Percentiles rank a stretch among this genome's conserved stretches.
Conservation (phyloP, 2,329 filamentous ascomycete species). For the Fusarium sp. region DNA sequence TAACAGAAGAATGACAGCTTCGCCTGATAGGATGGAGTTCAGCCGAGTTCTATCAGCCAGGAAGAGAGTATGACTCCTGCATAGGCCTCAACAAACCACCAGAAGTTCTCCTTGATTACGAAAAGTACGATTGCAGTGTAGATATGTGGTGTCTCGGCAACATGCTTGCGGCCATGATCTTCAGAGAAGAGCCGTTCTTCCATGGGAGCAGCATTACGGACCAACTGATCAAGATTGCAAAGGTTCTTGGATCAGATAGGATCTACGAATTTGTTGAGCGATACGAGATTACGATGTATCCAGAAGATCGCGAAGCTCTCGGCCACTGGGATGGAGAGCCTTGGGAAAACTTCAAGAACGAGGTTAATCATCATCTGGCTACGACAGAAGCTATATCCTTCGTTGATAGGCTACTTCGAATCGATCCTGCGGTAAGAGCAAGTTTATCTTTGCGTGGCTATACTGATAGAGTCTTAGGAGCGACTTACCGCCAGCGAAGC, state of each 20-base stretch:
- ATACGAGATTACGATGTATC: constrained; percentile 95
- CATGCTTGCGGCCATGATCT: constrained; percentile 99
- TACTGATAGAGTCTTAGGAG: not conserved
- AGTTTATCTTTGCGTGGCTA: rapidly evolving
- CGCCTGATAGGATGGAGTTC: constrained; percentile 27
- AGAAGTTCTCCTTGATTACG: constrained; percentile 93
- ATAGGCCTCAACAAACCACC: constrained; percentile 70
- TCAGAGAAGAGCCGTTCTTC: constrained; percentile 98
- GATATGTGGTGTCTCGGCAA: constrained; percentile 99
- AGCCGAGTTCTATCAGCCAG: not conserved
- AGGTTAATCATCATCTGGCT: constrained; percentile 94
- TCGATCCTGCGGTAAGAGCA: constrained; percentile 86
- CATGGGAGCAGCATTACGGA: constrained; percentile 97
- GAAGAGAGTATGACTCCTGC: not conserved
- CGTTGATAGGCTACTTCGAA: constrained; percentile 92
- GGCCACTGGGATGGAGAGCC: constrained; percentile 93
- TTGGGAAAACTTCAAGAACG: constrained; percentile 94
- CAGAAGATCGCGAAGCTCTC: constrained; percentile 95
- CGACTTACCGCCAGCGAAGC: constrained; percentile 12
- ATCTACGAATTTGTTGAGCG: constrained; percentile 97
- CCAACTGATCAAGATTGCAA: constrained; percentile 96
- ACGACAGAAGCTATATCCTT: constrained; percentile 96
- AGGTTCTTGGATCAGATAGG: constrained; percentile 94
- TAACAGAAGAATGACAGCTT: not conserved
- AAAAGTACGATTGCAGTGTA: constrained; percentile 97